phyloP scores from a whole-genome alignment of 805 yeast genomes.

The Cephaloascus fragrans region DNA sequence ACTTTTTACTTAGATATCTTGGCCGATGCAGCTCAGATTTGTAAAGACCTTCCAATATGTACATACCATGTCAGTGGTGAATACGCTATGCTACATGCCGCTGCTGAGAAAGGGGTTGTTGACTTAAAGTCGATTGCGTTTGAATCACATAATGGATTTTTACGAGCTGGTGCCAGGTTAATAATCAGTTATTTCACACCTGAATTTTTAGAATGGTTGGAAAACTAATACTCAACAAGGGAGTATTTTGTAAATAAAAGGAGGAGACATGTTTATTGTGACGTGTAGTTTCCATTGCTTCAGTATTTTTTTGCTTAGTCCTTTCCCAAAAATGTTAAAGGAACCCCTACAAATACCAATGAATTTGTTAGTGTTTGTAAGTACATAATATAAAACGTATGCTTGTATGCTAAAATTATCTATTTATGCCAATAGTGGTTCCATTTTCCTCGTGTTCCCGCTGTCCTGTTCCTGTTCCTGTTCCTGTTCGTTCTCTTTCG shows the following conservation, averaged over 20 bases:
- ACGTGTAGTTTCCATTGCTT: no score
- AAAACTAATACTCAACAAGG: no score
- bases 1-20: conserved; percentile 90
- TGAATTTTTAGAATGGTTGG: conserved; percentile 89
- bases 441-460: neutral
- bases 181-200: conserved; percentile 93
- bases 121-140: conserved; percentile 77
- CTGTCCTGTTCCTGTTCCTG: conserved; percentile 1
- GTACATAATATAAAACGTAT: no score
- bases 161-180: conserved; percentile 92
- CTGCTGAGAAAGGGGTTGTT: conserved; percentile 89
- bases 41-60: conserved; percentile 80
- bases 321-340: no score
- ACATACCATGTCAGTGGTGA: conserved; percentile 97
- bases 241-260: no score
- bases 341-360: no score
- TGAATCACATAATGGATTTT: conserved; percentile 83
- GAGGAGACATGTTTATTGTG: no score
- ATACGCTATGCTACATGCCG: conserved; percentile 96
- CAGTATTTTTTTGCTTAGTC: no score
- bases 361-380: no score
- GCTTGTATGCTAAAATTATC: no score
- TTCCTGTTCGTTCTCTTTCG: no score
- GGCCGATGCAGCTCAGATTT: conserved; percentile 76
- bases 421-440: neutral